Evolutionary conservation across 2,329 filamentous ascomycete species (phyloP).

Genomic region (Alternaria metachromatica): DNA sequence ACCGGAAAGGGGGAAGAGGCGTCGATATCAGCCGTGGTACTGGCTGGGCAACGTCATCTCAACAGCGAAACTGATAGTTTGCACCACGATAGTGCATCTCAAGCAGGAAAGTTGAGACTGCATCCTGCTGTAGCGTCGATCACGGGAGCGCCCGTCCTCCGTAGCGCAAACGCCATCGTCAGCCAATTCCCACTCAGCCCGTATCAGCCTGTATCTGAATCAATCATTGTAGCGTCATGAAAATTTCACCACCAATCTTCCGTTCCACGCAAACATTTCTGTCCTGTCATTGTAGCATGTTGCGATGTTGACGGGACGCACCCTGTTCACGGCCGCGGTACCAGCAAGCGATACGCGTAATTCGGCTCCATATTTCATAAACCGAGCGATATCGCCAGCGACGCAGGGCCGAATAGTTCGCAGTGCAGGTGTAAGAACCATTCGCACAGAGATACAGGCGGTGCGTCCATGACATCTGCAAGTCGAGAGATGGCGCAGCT

Average conservation of each 20-base stretch:
- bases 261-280: background rate
- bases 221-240: background rate
- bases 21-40: background rate
- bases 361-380: slow-evolving; percentile 2
- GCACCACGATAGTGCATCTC: background rate
- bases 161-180: slow-evolving; percentile 11
- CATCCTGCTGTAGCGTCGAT: slow-evolving; percentile 16
- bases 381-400: background rate
- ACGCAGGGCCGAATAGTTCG: background rate
- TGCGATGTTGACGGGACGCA: background rate
- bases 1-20: background rate
- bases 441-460: background rate
- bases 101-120: background rate
- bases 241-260: background rate
- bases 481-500: background rate
- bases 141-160: slow-evolving; percentile 24
- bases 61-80: background rate
- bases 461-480: background rate
- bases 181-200: background rate
- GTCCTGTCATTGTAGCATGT: background rate
- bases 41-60: background rate
- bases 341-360: slow-evolving; percentile 6
- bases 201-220: slow-evolving; percentile 1
- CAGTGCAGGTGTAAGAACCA: background rate
- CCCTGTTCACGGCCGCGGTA: background rate